phyloP scores from a whole-genome alignment of 208 protist genomes.

The Naegleria fowleri region DNA sequence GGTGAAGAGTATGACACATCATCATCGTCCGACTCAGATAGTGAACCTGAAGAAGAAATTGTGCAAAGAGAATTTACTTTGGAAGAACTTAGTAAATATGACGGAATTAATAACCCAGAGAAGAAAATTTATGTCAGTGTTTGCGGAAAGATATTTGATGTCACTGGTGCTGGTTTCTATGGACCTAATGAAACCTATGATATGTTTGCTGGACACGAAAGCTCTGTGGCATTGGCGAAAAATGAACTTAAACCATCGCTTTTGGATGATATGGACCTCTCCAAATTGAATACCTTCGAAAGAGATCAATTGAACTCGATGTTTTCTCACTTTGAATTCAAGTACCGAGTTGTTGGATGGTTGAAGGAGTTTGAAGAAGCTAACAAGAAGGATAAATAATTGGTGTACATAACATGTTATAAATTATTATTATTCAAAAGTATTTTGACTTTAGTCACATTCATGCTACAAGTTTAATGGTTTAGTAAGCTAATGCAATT shows the following conservation, averaged over 20 bases:
- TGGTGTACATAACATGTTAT: background rate
- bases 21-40: background rate
- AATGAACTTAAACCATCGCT: background rate
- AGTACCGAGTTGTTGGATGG: slow-evolving; percentile 3
- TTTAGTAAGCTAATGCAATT: background rate
- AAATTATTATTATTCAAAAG: background rate
- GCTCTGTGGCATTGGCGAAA: background rate
- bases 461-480: too few relatives aligned
- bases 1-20: background rate
- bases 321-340: background rate
- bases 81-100: background rate
- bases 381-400: slow-evolving; percentile 3
- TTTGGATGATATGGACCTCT: background rate
- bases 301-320: background rate
- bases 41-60: background rate
- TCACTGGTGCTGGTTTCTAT: slow-evolving; percentile 9
- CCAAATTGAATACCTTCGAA: background rate
- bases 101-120: background rate
- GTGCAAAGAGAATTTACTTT: slow-evolving; percentile 15
- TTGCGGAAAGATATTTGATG: slow-evolving; percentile 2
- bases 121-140: background rate
- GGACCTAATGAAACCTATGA: background rate
- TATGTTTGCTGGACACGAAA: slow-evolving; percentile 13
- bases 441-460: too few relatives aligned
- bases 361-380: slow-evolving; percentile 3